phyloP scores from a whole-genome alignment of 2,329 filamentous ascomycete species.

The Claviceps citrina region DNA sequence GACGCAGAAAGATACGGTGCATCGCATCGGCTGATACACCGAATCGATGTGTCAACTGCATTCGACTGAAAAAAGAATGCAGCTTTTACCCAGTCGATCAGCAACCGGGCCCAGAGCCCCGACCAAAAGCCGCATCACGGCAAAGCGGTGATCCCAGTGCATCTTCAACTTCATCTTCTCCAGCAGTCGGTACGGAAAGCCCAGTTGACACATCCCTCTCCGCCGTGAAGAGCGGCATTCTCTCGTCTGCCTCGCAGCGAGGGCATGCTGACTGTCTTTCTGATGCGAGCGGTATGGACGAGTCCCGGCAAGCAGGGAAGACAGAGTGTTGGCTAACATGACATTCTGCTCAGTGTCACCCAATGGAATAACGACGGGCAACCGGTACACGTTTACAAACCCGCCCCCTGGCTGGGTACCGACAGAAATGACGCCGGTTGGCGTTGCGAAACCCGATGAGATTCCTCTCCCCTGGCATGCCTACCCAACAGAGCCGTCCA shows the following conservation, averaged over 20 bases:
- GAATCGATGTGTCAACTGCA: constrained; percentile 79
- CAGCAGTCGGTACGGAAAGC: constrained; percentile 28
- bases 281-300: constrained; percentile 29
- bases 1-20: constrained; percentile 85
- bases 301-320: background rate
- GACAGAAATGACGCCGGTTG: constrained; percentile 23
- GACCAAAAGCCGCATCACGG: constrained; percentile 26
- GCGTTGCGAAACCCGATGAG: constrained; percentile 27
- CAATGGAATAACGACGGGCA: constrained; percentile 17
- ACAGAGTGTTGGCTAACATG: background rate
- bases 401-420: constrained; percentile 29
- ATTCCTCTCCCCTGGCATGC: constrained; percentile 32
- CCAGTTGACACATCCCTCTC: constrained; percentile 22
- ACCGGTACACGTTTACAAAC: constrained; percentile 24
- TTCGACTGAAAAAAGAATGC: constrained; percentile 86
- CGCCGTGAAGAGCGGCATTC: background rate
- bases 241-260: constrained; percentile 17
- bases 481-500: constrained; percentile 34
- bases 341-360: constrained; percentile 16
- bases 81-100: constrained; percentile 84
- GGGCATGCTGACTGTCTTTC: constrained; percentile 22
- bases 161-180: constrained; percentile 33
- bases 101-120: constrained; percentile 35
- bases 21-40: constrained; percentile 62
- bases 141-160: constrained; percentile 24